Evolutionary conservation across 202 grass and related monocot genomes (phyloP).

Genomic region (Panicum virgatum): DNA sequence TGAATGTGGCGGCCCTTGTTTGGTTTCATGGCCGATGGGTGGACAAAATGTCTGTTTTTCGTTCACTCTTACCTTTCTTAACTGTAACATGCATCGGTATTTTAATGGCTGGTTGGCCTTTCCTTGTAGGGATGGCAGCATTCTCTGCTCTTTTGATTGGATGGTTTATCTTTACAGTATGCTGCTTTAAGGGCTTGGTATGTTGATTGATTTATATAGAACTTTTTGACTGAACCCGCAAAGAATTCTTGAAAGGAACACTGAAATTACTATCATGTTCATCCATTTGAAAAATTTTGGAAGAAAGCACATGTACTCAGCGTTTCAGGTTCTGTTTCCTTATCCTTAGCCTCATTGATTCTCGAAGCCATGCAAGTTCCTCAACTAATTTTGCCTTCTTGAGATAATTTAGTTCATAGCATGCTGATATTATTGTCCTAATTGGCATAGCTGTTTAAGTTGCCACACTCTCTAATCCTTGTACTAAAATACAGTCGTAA

Average conservation of each 20-base stretch:
- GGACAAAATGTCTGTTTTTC: constrained; percentile 61
- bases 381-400: neutral
- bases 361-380: neutral
- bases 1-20: constrained; percentile 68
- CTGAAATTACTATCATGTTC: neutral
- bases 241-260: neutral
- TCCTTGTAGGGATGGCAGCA: constrained; percentile 61
- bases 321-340: neutral
- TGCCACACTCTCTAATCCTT: neutral
- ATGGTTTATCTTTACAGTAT: constrained; percentile 63
- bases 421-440: too few species aligned
- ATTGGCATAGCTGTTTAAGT: neutral
- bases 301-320: neutral
- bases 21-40: constrained; percentile 75
- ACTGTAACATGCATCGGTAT: constrained; percentile 62
- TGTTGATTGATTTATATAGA: constrained; percentile 28
- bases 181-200: constrained; percentile 51
- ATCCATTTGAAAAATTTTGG: neutral
- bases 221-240: neutral
- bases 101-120: constrained; percentile 73
- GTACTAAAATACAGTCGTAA: neutral
- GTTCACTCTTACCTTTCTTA: constrained; percentile 65
- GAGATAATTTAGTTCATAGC: neutral
- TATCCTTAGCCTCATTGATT: neutral
- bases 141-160: constrained; percentile 70